A percentile compares a stretch with the other conserved stretches of the same genome.
phyloP scores from a whole-genome alignment of 2,329 filamentous ascomycete species.

The Emydomyces testavorans region DNA sequence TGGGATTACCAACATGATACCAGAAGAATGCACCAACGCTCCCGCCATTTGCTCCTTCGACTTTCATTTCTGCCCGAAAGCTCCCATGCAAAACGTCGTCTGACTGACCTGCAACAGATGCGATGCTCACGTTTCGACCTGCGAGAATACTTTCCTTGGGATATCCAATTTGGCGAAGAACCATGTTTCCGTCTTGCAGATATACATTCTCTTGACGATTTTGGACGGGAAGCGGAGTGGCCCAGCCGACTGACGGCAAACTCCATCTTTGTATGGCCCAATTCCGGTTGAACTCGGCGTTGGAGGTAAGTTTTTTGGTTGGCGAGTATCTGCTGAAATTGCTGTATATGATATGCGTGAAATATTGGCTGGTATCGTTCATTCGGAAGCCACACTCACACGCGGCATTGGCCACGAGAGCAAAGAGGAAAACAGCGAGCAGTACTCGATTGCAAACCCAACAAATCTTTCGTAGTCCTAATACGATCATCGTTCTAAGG shows the following conservation, averaged over 20 bases:
- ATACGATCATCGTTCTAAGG: constrained; percentile 1
- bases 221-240: constrained; percentile 19
- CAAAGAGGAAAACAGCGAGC: background rate
- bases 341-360: constrained; percentile 21
- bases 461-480: background rate
- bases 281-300: constrained; percentile 18
- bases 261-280: constrained; percentile 24
- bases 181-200: constrained; percentile 19
- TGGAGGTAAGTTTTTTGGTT: constrained; percentile 16
- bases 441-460: constrained; percentile 1
- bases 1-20: constrained; percentile 21
- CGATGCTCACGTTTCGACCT: constrained; percentile 20
- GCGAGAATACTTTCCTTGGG: constrained; percentile 15
- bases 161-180: constrained; percentile 21
- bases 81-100: constrained; percentile 22
- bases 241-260: constrained; percentile 18
- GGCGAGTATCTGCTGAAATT: constrained; percentile 20
- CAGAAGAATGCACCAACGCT: constrained; percentile 24
- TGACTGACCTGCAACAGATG: constrained; percentile 20
- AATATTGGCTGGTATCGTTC: constrained; percentile 18
- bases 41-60: constrained; percentile 21
- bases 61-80: constrained; percentile 21
- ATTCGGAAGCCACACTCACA: constrained; percentile 18
- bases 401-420: constrained; percentile 7
- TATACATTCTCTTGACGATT: constrained; percentile 21